Base-by-base conservation (phyloP, 2,329 filamentous ascomycete genomes). In the Trichoderma gracile region DNA sequence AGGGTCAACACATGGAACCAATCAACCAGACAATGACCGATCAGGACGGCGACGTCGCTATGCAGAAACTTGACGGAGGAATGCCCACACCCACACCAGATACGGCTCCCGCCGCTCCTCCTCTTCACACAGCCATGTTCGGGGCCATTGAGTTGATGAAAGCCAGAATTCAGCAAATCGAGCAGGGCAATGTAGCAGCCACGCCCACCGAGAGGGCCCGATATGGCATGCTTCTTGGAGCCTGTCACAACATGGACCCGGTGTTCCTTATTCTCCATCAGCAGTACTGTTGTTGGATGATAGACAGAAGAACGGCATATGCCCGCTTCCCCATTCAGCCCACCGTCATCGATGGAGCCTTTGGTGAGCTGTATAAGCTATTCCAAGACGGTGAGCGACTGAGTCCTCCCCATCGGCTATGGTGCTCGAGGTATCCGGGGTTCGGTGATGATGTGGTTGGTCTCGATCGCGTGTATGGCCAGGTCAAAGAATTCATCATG, bases 241-340 rank as follows among this genome's bases (percentile, higher is more conserved):
- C 89, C 1, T 89, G 86, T 67, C 49, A 67, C 1, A 69, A 72
- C 0, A 73, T 80, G 5, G 90, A 93, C 72, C 67, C 78, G 53
- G 85, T 90, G 71, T 93, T 89, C 71, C 69, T 92, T 56, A 78
- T 82, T 6, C 72, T 90, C 14, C 89, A 91, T 71, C 88, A 91
- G 71, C 65, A 89, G 2, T 88, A 86, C 72, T 90, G 87, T 71
- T 71, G 83, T 21, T 85, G 83, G 81, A 81, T 80, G 3, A 64
- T 76, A 3, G 72, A 78, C 19, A 69, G 57, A 14, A 66, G 79
- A 3, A 70, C 81, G 14, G 73, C 75, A 1, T 71, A 78, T 52
- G 68, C 33, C 5, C n/a, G 68, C 6, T 68, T 76, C 15, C 38
- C 55, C 33, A 6, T 68, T 14, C 45, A 33, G 3, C 56, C 63